Conservation (phyloP, 1,139 yeast species). For the Wickerhamomyces sp. region DNA sequence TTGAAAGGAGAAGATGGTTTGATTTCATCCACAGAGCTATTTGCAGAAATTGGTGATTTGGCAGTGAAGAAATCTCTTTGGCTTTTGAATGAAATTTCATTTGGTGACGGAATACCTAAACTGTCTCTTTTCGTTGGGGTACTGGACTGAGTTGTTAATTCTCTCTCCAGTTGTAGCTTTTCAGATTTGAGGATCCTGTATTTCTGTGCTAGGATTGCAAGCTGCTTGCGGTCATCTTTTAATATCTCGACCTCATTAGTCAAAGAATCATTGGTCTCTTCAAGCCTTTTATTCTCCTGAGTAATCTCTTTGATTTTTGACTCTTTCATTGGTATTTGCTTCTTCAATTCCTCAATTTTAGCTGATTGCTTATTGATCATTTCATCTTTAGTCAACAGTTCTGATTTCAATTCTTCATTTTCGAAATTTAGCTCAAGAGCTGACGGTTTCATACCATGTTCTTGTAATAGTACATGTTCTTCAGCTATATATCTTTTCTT, state of each 20-base stretch:
- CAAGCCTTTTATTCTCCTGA: slow-evolving; percentile 41
- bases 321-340: slow-evolving; percentile 29
- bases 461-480: slow-evolving; percentile 56
- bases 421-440: slow-evolving; percentile 54
- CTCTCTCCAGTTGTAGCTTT: slow-evolving; percentile 23
- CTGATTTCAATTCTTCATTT: slow-evolving; percentile 47
- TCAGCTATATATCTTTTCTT: slow-evolving; percentile 63
- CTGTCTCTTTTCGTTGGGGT: not conserved
- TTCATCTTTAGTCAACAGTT: slow-evolving; percentile 45
- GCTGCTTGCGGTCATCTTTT: slow-evolving; percentile 19
- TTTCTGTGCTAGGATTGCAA: slow-evolving; percentile 20
- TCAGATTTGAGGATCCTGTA: slow-evolving; percentile 24
- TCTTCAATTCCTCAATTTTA: slow-evolving; percentile 23
- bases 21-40: not conserved
- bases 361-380: slow-evolving; percentile 32
- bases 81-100: not conserved
- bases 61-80: slow-evolving; percentile 1
- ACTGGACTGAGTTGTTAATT: not conserved
- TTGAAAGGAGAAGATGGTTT: slow-evolving; percentile 2
- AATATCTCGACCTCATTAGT: slow-evolving; percentile 33
- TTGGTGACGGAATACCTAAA: not conserved
- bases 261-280: slow-evolving; percentile 39
- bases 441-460: slow-evolving; percentile 50
- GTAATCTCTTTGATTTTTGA: slow-evolving; percentile 38
- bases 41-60: not conserved